A percentile compares a stretch with the other conserved stretches of the same genome.
Evolutionary conservation across 495 filamentous ascomycete species (phyloP).

Genomic region (Penicillium turbatum): DNA sequence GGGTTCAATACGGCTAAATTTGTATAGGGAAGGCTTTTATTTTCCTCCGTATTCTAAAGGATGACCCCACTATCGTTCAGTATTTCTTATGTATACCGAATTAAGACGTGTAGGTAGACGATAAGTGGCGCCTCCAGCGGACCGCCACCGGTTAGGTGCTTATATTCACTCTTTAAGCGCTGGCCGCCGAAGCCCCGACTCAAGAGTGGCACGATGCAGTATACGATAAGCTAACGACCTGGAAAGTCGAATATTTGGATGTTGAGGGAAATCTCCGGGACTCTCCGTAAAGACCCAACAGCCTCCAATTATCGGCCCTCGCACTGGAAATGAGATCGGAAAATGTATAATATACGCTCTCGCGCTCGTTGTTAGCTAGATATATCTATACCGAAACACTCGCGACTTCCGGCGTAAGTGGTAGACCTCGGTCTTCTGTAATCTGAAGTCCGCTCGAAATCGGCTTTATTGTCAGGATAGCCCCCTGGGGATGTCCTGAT

Average conservation of each 20-base stretch:
- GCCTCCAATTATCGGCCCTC: slow-evolving; percentile 29
- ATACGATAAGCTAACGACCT: too few relatives aligned
- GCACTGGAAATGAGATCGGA: slow-evolving; percentile 22
- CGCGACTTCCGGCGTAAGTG: too few relatives aligned
- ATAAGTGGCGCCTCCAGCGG: slow-evolving; percentile 29
- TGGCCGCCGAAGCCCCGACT: slow-evolving; percentile 29
- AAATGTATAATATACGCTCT: slow-evolving; percentile 26
- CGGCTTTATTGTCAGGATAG: slow-evolving; percentile 12
- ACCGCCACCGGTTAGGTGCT: slow-evolving; percentile 45
- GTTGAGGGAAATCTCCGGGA: slow-evolving; percentile 26
- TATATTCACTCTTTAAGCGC: slow-evolving; percentile 43
- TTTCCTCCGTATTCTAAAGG: slow-evolving; percentile 43
- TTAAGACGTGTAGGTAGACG: slow-evolving; percentile 26
- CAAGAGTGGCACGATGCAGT: slow-evolving; percentile 32
- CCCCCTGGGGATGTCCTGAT: slow-evolving; percentile 3
- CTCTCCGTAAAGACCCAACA: slow-evolving; percentile 18
- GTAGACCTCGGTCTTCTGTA: too few relatives aligned
- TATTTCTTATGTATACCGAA: slow-evolving; percentile 31
- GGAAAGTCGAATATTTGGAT: too few relatives aligned
- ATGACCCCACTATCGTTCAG: slow-evolving; percentile 26
- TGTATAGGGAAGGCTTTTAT: slow-evolving; percentile 44
- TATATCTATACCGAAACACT: too few relatives aligned
- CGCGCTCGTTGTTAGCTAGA: slow-evolving; percentile 8
- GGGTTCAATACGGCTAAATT: slow-evolving; percentile 43
- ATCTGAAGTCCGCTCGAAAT: too few relatives aligned